Base-by-base conservation (phyloP, 1,284 basidiomycete species). In the Rhodotorula sp. region DNA sequence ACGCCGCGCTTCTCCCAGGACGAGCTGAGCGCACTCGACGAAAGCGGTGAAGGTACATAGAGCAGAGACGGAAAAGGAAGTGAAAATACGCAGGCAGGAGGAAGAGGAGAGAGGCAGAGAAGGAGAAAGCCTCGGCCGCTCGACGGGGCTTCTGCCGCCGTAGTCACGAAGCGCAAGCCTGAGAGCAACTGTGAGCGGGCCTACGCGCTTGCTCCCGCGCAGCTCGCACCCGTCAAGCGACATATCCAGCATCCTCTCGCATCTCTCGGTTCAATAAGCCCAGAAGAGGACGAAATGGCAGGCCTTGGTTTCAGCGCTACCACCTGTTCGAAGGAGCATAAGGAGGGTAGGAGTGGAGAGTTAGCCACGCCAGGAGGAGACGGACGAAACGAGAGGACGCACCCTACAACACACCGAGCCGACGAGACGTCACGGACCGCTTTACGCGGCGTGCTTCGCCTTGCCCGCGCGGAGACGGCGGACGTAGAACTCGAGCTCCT, bases 401-500 rank as follows among this genome's bases (percentile, higher is more conserved):
- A 37, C 55, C 55, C 55, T 56, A 56, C 55, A 56, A 56, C 55
- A 56, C 55, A 56, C 13, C 55, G 34, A 36, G 34, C 34, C 0
- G 17, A 36, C 34, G 21, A 22, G n/a, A 8, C 50, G 13, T 7
- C 3, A 12, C n/a, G n/a, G 4, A 10, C 46, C 22, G 3, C 9
- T 44, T 54, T 41, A 62, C n/a, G 62, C 62, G 77, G 83, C 84
- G 84, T 96, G 94, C 87, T 94, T 96, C 86, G 92, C 90, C 87
- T 96, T 96, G 83, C 91, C 90, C 76, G 90, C 86, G 83, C 91
- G 89, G 84, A 97, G 67, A 50, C 76, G 95, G 86, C 91, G 89
- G 80, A 93, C 83, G 87, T 96, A 97, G 86, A 97, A 96, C 92
- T 97, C 94, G 72, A 97, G 89, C 83, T 97, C 94, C 85, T 93